Percentiles rank a stretch among this genome's conserved stretches.
These are phyloP conservation scores for Funneliformis geosporum DNA, from an alignment of 192 early-diverging fungal species.

Conservation along the genomic window DNA sequence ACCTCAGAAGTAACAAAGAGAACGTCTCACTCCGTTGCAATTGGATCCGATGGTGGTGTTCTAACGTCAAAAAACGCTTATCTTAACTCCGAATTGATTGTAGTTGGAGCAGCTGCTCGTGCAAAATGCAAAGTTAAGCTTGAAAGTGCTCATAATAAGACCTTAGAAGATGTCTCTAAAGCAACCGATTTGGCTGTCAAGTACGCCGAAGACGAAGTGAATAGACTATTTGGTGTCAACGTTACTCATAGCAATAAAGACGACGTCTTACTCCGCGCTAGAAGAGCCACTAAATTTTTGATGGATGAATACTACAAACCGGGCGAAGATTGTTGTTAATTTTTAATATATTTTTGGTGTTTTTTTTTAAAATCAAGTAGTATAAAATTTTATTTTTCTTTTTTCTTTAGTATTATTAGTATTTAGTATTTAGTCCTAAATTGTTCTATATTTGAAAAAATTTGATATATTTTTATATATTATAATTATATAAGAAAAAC, in stretches of 20 bases:
- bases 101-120: neutral
- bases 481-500: too few species aligned
- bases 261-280: conserved; percentile 1
- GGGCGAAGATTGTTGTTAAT: neutral
- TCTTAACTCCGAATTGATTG: conserved; percentile 21
- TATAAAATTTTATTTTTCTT: too few species aligned
- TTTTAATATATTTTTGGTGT: too few species aligned
- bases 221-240: conserved; percentile 12
- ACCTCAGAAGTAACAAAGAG: neutral
- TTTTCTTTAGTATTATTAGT: too few species aligned
- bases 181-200: neutral
- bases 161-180: neutral
- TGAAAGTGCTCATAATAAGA: neutral
- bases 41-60: neutral
- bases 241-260: conserved; percentile 24
- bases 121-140: neutral
- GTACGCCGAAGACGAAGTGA: conserved; percentile 12
- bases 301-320: conserved; percentile 19
- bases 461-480: too few species aligned
- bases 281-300: neutral
- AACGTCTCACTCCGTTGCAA: neutral
- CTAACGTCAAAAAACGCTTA: neutral
- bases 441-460: too few species aligned
- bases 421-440: too few species aligned
- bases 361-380: too few species aligned